Evolutionary conservation across 768 basidiomycete species (phyloP), one percentile per base, ranked within the genome.

Genomic region (Tulasnella sp.): DNA sequence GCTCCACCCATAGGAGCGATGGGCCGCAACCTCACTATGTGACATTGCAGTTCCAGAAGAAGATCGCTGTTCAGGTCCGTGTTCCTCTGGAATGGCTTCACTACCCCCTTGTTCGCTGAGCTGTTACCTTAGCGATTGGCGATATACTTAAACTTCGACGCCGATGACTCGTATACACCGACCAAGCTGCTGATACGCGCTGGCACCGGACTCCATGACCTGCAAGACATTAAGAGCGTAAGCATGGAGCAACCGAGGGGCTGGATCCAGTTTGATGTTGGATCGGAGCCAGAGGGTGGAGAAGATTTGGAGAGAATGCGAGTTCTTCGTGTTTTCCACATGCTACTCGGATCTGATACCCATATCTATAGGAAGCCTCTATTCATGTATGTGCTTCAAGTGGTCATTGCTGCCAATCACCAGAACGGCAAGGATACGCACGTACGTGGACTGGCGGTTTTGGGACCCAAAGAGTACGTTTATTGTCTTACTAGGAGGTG

Each of bases 341-440:
- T 62, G 19, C 59, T 19, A 17, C n/a, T 5, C n/a, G n/a, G n/a
- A n/a, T n/a, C n/a, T n/a, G n/a, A n/a, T n/a, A n/a, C n/a, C n/a
- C n/a, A n/a, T n/a, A n/a, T 22, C 2, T 24, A 15, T 66, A 94
- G 92, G 60, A 89, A 85, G 68, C 86, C 92, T 0, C 80, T 97
- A 11, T 81, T 86, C 63, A 88, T 90, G 1, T 92, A 94, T 66
- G 81, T 97, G 9, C 71, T 99, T 2, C 92, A 98, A 69, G 77
- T 98, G 44, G 84, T 93, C 60, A 80, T 99, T 50, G 76, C 92
- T 12, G 83, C 86, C 21, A 99, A 98, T 68, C 92, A 98, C 68
- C 86, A 96, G 84, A 97, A 93, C 65, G 96, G 96, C 4, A 98
- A 98, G 69, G 96, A 99, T 71, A 98, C 96, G 8, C 96, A 99